Evolutionary conservation across 2,329 filamentous ascomycete species (phyloP).

Genomic region (Xylariaceae sp.): DNA sequence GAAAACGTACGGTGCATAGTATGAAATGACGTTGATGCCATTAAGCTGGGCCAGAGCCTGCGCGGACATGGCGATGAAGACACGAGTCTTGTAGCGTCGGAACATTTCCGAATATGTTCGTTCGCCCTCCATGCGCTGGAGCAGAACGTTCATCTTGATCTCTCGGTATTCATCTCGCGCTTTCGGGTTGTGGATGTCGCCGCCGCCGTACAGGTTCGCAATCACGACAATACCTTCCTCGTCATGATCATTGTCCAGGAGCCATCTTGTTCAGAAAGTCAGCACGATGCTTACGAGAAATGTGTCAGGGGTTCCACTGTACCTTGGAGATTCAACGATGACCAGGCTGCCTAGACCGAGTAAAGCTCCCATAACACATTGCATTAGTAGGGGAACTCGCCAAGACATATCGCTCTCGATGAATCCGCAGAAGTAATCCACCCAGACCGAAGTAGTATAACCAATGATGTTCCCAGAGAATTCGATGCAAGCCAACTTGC

Average conservation of each 20-base stretch:
- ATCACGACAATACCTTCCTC: constrained; percentile 98
- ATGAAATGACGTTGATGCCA: constrained; percentile 99
- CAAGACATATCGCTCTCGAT: constrained; percentile 84
- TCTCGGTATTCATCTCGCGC: constrained; percentile 95
- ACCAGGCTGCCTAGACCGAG: constrained; percentile 82
- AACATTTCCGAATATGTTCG: constrained; percentile 93
- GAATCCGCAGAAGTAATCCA: constrained; percentile 94
- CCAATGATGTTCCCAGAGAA: constrained; percentile 96
- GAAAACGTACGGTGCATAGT: constrained; percentile 95
- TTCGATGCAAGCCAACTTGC: constrained; percentile 94
- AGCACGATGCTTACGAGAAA: constrained; percentile 14
- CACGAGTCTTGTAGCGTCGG: constrained; percentile 80
- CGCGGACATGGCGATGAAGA: constrained; percentile 98
- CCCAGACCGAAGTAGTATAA: constrained; percentile 96
- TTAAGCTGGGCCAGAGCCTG: constrained; percentile 94
- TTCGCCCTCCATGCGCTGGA: constrained; percentile 93
- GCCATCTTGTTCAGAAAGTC: constrained; percentile 62
- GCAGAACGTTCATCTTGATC: constrained; percentile 96
- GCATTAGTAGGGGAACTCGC: constrained; percentile 85
- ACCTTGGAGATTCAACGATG: constrained; percentile 96
- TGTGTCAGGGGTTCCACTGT: constrained; percentile 20
- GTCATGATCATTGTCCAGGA: constrained; percentile 95
- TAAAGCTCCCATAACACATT: constrained; percentile 89
- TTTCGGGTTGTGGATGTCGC: constrained; percentile 89
- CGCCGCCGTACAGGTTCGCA: constrained; percentile 92